Evolutionary conservation across 2,329 filamentous ascomycete species (phyloP).

Genomic region (Claviceps africana): DNA sequence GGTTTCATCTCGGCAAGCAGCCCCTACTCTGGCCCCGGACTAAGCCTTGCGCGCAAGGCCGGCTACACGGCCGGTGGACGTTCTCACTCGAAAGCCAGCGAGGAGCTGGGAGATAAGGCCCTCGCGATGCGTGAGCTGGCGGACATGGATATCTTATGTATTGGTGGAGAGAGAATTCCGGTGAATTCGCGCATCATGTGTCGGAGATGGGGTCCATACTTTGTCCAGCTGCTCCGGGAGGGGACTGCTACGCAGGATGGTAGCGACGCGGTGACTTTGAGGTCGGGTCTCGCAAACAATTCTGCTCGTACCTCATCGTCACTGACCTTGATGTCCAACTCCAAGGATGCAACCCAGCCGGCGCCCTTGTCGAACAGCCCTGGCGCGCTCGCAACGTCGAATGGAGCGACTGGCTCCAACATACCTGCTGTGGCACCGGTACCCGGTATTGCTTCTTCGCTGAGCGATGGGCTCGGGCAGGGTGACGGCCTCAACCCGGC

Average conservation of each 20-base stretch:
- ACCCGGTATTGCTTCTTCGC: constrained; percentile 25
- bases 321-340: constrained; percentile 67
- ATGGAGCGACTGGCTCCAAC: constrained; percentile 4
- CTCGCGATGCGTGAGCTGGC: constrained; percentile 70
- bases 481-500: constrained; percentile 28
- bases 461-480: constrained; percentile 17
- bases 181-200: constrained; percentile 84
- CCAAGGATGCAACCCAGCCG: constrained; percentile 33
- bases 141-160: constrained; percentile 93
- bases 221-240: constrained; percentile 80
- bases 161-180: constrained; percentile 80
- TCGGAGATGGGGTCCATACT: constrained; percentile 87
- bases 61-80: constrained; percentile 61
- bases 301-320: constrained; percentile 67
- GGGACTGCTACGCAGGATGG: constrained; percentile 59
- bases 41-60: constrained; percentile 44
- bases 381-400: constrained; percentile 24
- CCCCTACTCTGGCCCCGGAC: constrained; percentile 44
- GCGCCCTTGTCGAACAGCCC: constrained; percentile 29
- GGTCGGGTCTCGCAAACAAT: constrained; percentile 44
- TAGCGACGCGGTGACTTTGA: constrained; percentile 60
- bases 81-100: constrained; percentile 60
- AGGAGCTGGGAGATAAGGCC: constrained; percentile 73
- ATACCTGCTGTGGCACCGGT: background rate
- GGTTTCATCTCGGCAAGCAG: constrained; percentile 74